These are phyloP conservation scores for Klebsormidium nitens DNA, from an alignment of 139 green algal genomes.

Conservation along the genomic window DNA sequence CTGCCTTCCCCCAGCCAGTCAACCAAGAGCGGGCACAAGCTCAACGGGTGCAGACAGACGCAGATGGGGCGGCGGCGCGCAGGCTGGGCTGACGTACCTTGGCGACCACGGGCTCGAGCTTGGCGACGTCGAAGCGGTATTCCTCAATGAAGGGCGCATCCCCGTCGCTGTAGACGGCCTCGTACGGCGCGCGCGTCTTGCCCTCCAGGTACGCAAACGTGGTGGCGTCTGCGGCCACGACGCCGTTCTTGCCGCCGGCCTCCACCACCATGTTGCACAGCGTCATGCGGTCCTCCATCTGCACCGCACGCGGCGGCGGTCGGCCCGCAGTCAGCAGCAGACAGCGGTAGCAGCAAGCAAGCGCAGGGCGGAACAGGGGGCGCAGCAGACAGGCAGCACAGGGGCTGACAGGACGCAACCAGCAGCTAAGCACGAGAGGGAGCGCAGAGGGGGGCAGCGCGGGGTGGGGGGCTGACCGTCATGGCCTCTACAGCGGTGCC, in stretches of 20 bases:
- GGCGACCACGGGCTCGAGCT: conserved; percentile 88
- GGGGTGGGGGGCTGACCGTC: conserved; percentile 42
- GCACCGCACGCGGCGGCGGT: too few relatives aligned
- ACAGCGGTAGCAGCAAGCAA: too few relatives aligned
- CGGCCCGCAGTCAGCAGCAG: too few relatives aligned
- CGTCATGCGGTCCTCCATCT: conserved; percentile 97
- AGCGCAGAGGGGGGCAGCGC: too few relatives aligned
- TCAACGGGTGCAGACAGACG: too few relatives aligned
- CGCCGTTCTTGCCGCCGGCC: conserved; percentile 74
- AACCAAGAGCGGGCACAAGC: too few relatives aligned
- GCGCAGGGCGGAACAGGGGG: too few relatives aligned
- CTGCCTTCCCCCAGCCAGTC: too few relatives aligned
- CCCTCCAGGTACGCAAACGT: conserved; percentile 89
- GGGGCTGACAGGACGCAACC: neutral
- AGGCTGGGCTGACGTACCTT: conserved; percentile 10
- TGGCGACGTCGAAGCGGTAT: conserved; percentile 82
- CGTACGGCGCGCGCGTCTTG: conserved; percentile 65
- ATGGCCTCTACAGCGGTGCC: conserved; percentile 73
- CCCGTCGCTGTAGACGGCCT: conserved; percentile 70
- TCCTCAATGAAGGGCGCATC: conserved; percentile 58
- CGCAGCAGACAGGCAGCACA: too few relatives aligned
- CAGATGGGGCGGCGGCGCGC: too few relatives aligned
- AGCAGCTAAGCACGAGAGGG: conserved; percentile 4
- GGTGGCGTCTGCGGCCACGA: conserved; percentile 77
- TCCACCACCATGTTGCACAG: conserved; percentile 98